phyloP scores from a whole-genome alignment of 2,329 filamentous ascomycete genomes.

The Nemania bipapillata region DNA sequence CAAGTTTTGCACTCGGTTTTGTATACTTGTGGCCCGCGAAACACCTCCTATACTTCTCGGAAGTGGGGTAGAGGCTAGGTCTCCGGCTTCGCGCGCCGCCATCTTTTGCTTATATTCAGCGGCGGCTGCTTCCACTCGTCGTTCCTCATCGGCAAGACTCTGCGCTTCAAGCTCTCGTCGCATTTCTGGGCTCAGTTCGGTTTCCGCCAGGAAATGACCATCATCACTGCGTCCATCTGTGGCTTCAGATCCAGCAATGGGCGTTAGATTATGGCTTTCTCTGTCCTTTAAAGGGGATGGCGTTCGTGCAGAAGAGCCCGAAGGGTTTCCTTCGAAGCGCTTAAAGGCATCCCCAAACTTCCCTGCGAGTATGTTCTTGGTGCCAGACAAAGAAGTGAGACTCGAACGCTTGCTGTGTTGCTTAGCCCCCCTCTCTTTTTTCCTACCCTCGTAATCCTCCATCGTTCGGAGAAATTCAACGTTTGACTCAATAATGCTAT shows the following conservation, averaged over 20 bases:
- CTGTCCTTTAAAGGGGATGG: slow-evolving; percentile 63
- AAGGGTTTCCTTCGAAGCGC: slow-evolving; percentile 75
- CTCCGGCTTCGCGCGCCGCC: slow-evolving; percentile 65
- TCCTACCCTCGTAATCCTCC: slow-evolving; percentile 71
- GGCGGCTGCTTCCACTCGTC: slow-evolving; percentile 85
- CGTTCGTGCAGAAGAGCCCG: slow-evolving; percentile 53
- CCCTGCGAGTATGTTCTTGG: slow-evolving; percentile 84
- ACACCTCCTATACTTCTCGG: slow-evolving; percentile 68
- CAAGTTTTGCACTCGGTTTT: slow-evolving; percentile 87
- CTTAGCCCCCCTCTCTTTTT: slow-evolving; percentile 65
- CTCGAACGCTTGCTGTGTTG: slow-evolving; percentile 76
- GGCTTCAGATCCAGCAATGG: slow-evolving; percentile 80
- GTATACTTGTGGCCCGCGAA: slow-evolving; percentile 82
- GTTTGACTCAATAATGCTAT: slow-evolving; percentile 77
- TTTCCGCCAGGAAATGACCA: slow-evolving; percentile 70
- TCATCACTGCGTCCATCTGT: slow-evolving; percentile 76
- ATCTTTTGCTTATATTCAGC: slow-evolving; percentile 86
- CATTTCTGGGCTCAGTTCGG: slow-evolving; percentile 84
- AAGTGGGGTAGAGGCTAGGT: slow-evolving; percentile 52
- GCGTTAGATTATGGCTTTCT: slow-evolving; percentile 67
- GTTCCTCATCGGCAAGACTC: slow-evolving; percentile 85
- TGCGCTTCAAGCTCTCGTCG: slow-evolving; percentile 87
- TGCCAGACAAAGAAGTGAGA: slow-evolving; percentile 75
- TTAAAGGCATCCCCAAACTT: slow-evolving; percentile 95
- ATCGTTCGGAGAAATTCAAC: slow-evolving; percentile 83